Evolutionary conservation across 2,329 filamentous ascomycete genomes (phyloP), one percentile per base, ranked within the genome.

Genomic region (Aspergillus awamori): DNA sequence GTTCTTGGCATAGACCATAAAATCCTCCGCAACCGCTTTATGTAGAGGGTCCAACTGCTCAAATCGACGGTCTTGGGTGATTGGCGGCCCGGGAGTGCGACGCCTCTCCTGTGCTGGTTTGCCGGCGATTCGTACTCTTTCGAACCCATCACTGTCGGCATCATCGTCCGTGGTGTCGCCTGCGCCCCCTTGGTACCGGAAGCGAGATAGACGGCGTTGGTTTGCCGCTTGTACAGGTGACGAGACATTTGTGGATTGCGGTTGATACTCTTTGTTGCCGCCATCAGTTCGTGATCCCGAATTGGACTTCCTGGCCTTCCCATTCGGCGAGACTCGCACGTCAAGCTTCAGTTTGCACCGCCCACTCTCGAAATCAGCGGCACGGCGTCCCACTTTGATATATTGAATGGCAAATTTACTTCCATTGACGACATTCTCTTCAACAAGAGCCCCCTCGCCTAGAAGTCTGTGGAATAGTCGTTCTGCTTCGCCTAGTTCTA

Each of bases 381-480:
- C 78, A 41, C 79, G 81, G n/a, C 74, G 72, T 49, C 80, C 79
- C 41, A 76, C 65, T 53, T 74, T 71, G 53, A 80, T 66, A 72
- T 97, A 97, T 66, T 90, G 87, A 57, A 87, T 85, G 1, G 91
- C 85, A 72, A 96, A 93, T 4, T 86, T 86, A 51, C 80, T 80
- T 47, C 78, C 80, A 72, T 89, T 90, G 59, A 87, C 80, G 53
- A 85, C 80, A 70, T 92, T 91, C 36, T 88, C 80, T 76, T 97
- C 92, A 13, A 74, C 76, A 26, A 99, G 79, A 5, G 88, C 91
- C 48, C 89, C 88, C 70, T 96, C 90, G 5, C 85, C 85, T 7
- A 91, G 79, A 8, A 99, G 81, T 52, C 86, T 84, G 70, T 92
- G 87, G 69, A 97, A 92, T n/a, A 98, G 82, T 41, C 93, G 88